These are phyloP conservation scores for Alternaria angustiovoidea DNA, from an alignment of 2,329 filamentous ascomycete species.

Conservation along the genomic window DNA sequence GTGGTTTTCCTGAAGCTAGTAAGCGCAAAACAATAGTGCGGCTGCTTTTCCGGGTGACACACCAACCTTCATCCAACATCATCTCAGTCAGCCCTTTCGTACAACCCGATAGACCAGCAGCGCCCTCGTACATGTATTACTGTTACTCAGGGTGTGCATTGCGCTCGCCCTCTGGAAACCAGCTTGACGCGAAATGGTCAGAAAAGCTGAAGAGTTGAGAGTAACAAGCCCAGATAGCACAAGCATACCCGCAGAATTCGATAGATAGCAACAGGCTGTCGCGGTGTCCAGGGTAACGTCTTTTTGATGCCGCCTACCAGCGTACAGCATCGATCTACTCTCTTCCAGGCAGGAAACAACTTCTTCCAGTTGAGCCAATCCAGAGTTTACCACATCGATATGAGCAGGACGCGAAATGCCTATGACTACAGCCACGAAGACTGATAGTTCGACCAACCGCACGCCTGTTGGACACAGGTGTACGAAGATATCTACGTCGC, in stretches of 20 bases:
- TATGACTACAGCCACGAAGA: neutral
- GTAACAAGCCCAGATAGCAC: neutral
- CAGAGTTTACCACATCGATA: neutral
- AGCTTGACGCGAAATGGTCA: neutral
- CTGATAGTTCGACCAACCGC: neutral
- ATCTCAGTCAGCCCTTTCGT: slow-evolving; percentile 1
- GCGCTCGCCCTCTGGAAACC: neutral
- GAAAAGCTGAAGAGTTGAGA: neutral
- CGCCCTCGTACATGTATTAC: neutral
- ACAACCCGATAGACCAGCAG: neutral
- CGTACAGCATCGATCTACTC: neutral
- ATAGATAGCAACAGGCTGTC: neutral
- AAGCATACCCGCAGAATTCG: neutral
- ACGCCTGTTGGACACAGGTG: no score
- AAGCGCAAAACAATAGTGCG: neutral
- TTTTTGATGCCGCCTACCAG: neutral
- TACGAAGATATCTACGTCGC: neutral
- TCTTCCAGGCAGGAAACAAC: neutral
- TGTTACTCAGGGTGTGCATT: neutral
- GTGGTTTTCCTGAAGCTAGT: neutral
- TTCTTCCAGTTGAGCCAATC: neutral
- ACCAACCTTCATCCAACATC: slow-evolving; percentile 8
- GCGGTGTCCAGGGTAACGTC: neutral
- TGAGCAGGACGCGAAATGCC: neutral
- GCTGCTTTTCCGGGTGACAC: neutral